A percentile compares a stretch with the other conserved stretches of the same genome.
Conservation (phyloP, 2,329 filamentous ascomycete species). For the Teratosphaeria nubilosa region DNA sequence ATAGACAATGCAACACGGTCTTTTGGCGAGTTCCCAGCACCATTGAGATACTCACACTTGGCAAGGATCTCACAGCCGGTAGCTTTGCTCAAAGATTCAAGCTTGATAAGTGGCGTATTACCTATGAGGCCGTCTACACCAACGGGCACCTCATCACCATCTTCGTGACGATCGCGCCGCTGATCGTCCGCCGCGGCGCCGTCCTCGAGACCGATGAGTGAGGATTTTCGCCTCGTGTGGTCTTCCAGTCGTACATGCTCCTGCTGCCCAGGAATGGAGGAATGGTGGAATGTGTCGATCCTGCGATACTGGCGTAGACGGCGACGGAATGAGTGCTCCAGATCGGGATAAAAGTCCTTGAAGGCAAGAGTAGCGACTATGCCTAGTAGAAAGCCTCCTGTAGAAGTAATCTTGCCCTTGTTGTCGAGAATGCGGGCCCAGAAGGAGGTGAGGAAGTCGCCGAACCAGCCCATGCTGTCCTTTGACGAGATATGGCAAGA, state of each 20-base stretch:
- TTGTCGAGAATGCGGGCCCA: constrained; percentile 24
- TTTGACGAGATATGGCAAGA: no score
- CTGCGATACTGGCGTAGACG: constrained; percentile 17
- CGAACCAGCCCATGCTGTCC: constrained; percentile 9
- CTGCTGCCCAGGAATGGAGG: constrained; percentile 11
- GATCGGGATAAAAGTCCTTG: constrained; percentile 69
- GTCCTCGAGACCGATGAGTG: constrained; percentile 15
- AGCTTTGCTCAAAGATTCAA: constrained; percentile 73
- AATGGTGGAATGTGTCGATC: constrained; percentile 12
- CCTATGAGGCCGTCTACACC: constrained; percentile 90
- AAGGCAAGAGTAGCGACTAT: constrained; percentile 65
- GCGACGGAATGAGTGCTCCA: constrained; percentile 54
- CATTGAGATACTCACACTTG: constrained; percentile 94
- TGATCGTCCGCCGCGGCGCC: constrained; percentile 12
- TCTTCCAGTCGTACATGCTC: constrained; percentile 21
- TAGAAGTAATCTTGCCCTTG: constrained; percentile 23
- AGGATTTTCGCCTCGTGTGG: constrained; percentile 14
- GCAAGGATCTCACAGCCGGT: constrained; percentile 84
- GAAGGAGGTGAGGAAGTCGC: constrained; percentile 15
- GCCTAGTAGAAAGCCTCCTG: constrained; percentile 57
- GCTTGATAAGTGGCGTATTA: constrained; percentile 78
- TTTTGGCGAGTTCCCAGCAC: constrained; percentile 86
- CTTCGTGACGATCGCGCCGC: constrained; percentile 2
- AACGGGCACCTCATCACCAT: constrained; percentile 45
- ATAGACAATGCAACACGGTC: constrained; percentile 89